phyloP scores from a whole-genome alignment of 345 rosid species.

The Bruguiera gymnorhiza region DNA sequence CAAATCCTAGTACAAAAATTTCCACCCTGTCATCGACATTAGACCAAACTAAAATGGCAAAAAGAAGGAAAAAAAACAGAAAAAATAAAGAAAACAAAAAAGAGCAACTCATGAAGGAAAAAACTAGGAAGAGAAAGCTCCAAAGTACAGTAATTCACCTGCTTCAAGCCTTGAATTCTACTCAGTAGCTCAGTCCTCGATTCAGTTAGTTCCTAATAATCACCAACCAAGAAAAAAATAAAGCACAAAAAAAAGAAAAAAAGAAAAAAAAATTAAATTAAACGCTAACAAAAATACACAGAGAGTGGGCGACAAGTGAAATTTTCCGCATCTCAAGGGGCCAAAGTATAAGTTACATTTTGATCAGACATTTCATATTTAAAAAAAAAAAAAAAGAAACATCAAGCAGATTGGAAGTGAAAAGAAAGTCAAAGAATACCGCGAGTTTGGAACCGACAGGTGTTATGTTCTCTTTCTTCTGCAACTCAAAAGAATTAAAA shows the following conservation, averaged over 20 bases:
- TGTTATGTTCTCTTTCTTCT: conserved; percentile 66
- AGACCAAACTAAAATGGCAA: neutral
- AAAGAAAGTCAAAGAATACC: conserved; percentile 26
- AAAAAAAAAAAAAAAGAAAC: neutral
- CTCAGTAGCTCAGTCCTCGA: conserved; percentile 79
- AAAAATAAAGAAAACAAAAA: no score
- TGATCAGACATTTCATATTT: no score
- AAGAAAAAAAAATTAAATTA: neutral
- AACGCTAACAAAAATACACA: no score
- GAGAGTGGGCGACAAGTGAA: neutral
- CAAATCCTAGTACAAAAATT: conserved; percentile 59
- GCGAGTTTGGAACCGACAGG: conserved; percentile 63
- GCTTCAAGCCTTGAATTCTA: conserved; percentile 84
- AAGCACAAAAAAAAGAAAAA: neutral
- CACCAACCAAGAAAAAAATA: neutral
- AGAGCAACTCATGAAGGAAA: neutral
- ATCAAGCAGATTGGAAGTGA: neutral
- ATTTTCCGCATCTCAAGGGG: neutral
- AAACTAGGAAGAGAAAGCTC: neutral
- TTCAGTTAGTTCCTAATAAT: conserved; percentile 67
- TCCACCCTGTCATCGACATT: neutral
- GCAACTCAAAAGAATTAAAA: conserved; percentile 19
- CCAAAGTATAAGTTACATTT: neutral
- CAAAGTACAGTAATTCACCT: conserved; percentile 36
- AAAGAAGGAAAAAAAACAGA: no score